A percentile compares a stretch with the other conserved stretches of the same genome.
These are phyloP conservation scores for Calonectria pseudoreteaudii DNA, from an alignment of 2,329 filamentous ascomycete species.

Conservation along the genomic window DNA sequence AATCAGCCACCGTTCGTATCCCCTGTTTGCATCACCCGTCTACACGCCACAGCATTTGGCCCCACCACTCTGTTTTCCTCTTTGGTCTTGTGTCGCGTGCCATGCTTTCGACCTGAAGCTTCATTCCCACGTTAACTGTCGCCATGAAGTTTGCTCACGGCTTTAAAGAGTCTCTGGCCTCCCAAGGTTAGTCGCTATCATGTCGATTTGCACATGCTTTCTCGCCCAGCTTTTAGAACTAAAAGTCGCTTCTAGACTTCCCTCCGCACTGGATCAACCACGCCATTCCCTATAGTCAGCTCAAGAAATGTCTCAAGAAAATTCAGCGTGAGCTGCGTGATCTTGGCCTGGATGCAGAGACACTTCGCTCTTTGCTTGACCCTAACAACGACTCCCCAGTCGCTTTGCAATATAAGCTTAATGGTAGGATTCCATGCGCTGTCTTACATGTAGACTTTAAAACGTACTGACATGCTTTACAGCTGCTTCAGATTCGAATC, in stretches of 20 bases:
- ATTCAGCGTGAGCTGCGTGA: slow-evolving; percentile 77
- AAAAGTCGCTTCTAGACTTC: slow-evolving; percentile 63
- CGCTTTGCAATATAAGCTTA: slow-evolving; percentile 66
- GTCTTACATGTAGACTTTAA: background rate
- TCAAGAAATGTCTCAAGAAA: slow-evolving; percentile 91
- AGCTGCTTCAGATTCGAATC: slow-evolving; percentile 54
- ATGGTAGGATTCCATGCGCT: slow-evolving; percentile 51
- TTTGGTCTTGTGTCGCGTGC: slow-evolving; percentile 33
- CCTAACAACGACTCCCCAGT: slow-evolving; percentile 59
- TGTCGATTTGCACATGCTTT: background rate
- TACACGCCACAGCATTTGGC: slow-evolving; percentile 1
- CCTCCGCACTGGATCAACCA: slow-evolving; percentile 78
- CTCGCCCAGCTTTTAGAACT: background rate
- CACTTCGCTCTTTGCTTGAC: slow-evolving; percentile 73
- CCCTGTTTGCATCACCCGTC: background rate
- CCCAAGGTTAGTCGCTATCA: slow-evolving; percentile 59
- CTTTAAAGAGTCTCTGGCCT: slow-evolving; percentile 77
- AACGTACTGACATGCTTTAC: background rate
- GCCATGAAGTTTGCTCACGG: slow-evolving; percentile 89
- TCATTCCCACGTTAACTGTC: slow-evolving; percentile 19
- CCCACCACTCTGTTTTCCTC: slow-evolving; percentile 13
- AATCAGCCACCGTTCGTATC: background rate
- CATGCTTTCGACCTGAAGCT: slow-evolving; percentile 27
- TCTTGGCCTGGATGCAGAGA: slow-evolving; percentile 79
- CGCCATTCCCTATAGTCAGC: slow-evolving; percentile 84